These are phyloP conservation scores for Decorospora gaudefroyi DNA, from an alignment of 2,329 filamentous ascomycete genomes.

Conservation along the genomic window DNA sequence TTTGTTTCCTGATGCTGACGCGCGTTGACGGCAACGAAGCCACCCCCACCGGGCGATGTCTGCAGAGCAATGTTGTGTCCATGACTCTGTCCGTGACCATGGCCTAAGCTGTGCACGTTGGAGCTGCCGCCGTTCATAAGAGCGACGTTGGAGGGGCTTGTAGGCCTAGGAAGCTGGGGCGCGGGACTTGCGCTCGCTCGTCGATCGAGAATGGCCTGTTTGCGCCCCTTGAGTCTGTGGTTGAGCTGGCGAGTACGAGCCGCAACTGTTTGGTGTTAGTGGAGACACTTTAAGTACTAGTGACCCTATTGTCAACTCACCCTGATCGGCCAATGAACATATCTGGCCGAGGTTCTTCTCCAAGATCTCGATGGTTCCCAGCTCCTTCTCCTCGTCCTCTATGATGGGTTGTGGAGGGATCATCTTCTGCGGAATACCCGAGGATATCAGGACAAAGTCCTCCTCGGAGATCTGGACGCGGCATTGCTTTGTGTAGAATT, in stretches of 20 bases:
- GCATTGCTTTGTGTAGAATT: constrained; percentile 79
- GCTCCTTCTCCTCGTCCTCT: constrained; percentile 83
- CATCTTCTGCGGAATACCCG: constrained; percentile 79
- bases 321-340: constrained; percentile 80
- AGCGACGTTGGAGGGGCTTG: constrained; percentile 50
- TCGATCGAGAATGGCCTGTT: constrained; percentile 70
- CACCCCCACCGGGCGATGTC: constrained; percentile 50
- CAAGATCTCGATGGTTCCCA: constrained; percentile 81
- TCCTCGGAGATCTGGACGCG: constrained; percentile 86
- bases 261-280: constrained; percentile 56
- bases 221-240: constrained; percentile 75
- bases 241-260: constrained; percentile 77
- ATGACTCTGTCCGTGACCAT: constrained; percentile 8
- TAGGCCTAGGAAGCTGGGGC: constrained; percentile 37
- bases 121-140: constrained; percentile 49
- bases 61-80: constrained; percentile 22
- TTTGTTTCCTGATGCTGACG: constrained; percentile 50
- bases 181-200: constrained; percentile 57
- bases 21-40: constrained; percentile 64
- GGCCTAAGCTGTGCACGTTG: constrained; percentile 16
- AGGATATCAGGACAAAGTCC: constrained; percentile 82
- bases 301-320: constrained; percentile 44
- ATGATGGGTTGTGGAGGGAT: constrained; percentile 79
- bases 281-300: no score
- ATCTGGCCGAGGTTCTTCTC: constrained; percentile 77